Base-by-base conservation (phyloP, 129 eudicot species). In the Glebionis coronaria region DNA sequence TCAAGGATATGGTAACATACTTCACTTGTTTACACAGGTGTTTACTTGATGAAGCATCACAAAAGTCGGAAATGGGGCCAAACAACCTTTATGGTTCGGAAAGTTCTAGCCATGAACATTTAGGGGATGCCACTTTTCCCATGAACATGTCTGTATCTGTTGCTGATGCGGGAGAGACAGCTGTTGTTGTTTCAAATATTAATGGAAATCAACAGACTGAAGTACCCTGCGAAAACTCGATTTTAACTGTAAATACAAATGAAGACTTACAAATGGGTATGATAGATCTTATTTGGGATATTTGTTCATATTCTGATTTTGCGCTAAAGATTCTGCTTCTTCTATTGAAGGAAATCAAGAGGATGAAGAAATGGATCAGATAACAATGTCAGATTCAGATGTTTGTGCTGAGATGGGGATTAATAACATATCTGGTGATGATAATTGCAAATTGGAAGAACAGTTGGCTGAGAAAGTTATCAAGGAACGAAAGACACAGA, bases 111-210 rank as follows among this genome's bases (percentile, higher is more conserved):
- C 25, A 65, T 66, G 78, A 70, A 12, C 63, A 59, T 61, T 65
- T 56, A 46, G 84, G 40, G 21, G 84, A 86, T 56, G 76, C 72
- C 72, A 71, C 83, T 61, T 82, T 84, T 47, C 72, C 96, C 23
- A 82, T 87, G 68, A 89, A 88, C 58, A 79, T 88, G 76, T 82
- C 79, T 38, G 82, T 88, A 35, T 84, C 95, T 72, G 82, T 88
- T 67, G 97, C 97, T 67, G 97, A 84, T 81, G 86, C 80, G 72
- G 98, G 98, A 62, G 98, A 88, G 82, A 93, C 97, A 65, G 97
- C 95, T 73, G 82, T 93, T 10, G 92, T 93, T 61, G 84, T 93
- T 78, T 93, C 98, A 21, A 58, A 81, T 68, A 78, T 88, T 76
- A 89, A 81, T 47, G 71, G 69, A 65, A 74, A 81, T 49, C 72